Conservation (phyloP, 192 early-diverging fungal genomes). For the Funneliformis geosporum region DNA sequence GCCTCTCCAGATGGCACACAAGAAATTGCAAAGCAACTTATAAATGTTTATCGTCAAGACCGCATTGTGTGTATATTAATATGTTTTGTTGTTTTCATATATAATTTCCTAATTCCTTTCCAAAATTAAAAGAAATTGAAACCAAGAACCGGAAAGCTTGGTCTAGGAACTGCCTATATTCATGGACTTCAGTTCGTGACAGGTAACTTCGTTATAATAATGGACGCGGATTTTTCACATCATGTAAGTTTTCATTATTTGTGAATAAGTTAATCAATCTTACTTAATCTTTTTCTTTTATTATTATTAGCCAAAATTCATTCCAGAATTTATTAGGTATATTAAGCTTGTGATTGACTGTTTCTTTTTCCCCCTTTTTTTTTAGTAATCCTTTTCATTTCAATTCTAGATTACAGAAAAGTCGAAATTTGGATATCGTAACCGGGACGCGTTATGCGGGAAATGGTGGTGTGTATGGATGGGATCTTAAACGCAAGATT, state of each 20-base stretch:
- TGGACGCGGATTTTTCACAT: slow-evolving; percentile 99
- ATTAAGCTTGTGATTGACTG: background rate
- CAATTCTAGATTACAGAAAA: slow-evolving; percentile 66
- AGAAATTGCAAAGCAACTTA: slow-evolving; percentile 89
- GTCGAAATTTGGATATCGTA: slow-evolving; percentile 87
- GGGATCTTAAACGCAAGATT: slow-evolving; percentile 94
- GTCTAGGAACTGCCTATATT: slow-evolving; percentile 92
- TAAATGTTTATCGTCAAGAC: slow-evolving; percentile 81
- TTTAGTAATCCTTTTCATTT: background rate
- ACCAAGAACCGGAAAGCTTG: slow-evolving; percentile 94
- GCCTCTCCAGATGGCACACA: slow-evolving; percentile 93
- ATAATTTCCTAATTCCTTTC: background rate
- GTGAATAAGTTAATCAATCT: background rate
- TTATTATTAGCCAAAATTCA: slow-evolving; percentile 83
- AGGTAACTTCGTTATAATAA: slow-evolving; percentile 94
- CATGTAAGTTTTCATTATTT: slow-evolving; percentile 62
- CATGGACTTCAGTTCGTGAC: slow-evolving; percentile 93
- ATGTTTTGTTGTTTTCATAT: background rate
- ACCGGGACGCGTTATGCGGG: slow-evolving; percentile 89
- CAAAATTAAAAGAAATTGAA: slow-evolving; percentile 65
- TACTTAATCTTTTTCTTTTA: background rate
- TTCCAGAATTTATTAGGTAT: slow-evolving; percentile 89
- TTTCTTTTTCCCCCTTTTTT: background rate
- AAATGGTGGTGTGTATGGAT: slow-evolving; percentile 95
- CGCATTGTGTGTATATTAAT: slow-evolving; percentile 66